Conservation (phyloP, 1,139 yeast species). For the Nakaseomyces nivariensis region DNA sequence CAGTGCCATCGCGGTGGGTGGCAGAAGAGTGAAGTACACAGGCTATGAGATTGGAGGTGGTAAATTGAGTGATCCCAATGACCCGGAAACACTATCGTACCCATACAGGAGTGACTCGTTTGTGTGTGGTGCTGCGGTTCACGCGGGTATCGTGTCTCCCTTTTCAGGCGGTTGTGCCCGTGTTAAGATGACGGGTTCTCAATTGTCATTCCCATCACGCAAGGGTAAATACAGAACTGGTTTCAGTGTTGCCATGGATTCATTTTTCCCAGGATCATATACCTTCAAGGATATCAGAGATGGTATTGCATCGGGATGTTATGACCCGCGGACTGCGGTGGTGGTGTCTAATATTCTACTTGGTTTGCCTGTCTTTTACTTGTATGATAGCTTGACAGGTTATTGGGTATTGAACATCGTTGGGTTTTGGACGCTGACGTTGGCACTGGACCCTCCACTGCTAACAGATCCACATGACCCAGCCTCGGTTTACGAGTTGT, state of each 20-base stretch:
- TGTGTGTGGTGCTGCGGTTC: constrained; percentile 85
- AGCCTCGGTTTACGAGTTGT: constrained; percentile 46
- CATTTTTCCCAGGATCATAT: constrained; percentile 69
- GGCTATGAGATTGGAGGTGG: constrained; percentile 75
- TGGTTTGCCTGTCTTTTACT: constrained; percentile 49
- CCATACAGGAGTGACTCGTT: constrained; percentile 85
- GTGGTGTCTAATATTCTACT: constrained; percentile 48
- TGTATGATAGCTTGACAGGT: constrained; percentile 45
- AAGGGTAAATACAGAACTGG: constrained; percentile 41
- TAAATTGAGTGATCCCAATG: constrained; percentile 13
- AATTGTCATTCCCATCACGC: constrained; percentile 38
- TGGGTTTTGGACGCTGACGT: constrained; percentile 81
- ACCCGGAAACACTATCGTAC: constrained; percentile 30
- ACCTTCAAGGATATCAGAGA: constrained; percentile 37
- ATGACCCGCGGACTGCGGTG: constrained; percentile 56
- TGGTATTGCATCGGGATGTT: constrained; percentile 39
- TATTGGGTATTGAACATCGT: constrained; percentile 54
- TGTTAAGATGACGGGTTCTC: constrained; percentile 48
- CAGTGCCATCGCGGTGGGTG: constrained; percentile 70
- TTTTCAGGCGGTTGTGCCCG: constrained; percentile 74
- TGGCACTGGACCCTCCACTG: constrained; percentile 79
- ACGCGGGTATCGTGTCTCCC: constrained; percentile 71
- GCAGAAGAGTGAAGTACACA: constrained; percentile 52
- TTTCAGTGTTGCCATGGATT: constrained; percentile 51
- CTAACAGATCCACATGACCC: constrained; percentile 44